Evolutionary conservation across 805 yeast species (phyloP).

Genomic region (Yarrowia sp.): DNA sequence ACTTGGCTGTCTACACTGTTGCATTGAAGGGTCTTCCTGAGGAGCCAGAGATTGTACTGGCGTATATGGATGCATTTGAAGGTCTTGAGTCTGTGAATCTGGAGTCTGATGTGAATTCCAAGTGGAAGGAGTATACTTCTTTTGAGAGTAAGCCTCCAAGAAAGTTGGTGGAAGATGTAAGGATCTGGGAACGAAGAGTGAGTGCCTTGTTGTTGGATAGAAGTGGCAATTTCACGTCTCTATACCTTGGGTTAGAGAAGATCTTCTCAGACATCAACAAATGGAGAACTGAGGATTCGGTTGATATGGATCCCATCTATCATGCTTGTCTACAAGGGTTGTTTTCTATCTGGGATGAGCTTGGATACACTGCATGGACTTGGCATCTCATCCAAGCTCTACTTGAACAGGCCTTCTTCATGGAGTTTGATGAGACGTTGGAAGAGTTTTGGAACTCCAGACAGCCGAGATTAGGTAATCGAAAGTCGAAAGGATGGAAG

Average conservation of each 20-base stretch:
- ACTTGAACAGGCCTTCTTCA: constrained; percentile 16
- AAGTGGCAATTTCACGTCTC: neutral
- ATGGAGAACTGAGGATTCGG: neutral
- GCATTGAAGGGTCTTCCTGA: constrained; percentile 16
- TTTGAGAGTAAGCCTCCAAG: neutral
- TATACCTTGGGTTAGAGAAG: neutral
- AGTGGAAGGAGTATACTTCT: constrained; percentile 13
- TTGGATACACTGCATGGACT: constrained; percentile 17
- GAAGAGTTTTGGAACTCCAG: constrained; percentile 21
- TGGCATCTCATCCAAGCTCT: constrained; percentile 9
- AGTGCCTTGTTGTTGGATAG: constrained; percentile 10
- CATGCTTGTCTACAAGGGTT: constrained; percentile 1
- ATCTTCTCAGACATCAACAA: neutral
- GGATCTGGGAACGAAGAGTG: constrained; percentile 12
- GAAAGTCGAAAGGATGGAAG: constrained; percentile 17
- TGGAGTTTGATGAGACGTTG: constrained; percentile 8
- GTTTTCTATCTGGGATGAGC: constrained; percentile 3
- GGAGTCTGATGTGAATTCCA: neutral
- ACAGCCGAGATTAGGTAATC: constrained; percentile 9
- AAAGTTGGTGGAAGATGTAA: neutral
- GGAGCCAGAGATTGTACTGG: constrained; percentile 11
- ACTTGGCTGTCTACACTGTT: neutral
- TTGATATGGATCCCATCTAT: constrained; percentile 12
- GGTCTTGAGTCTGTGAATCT: neutral
- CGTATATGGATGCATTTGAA: constrained; percentile 17